Evolutionary conservation across 192 early-diverging fungal species (phyloP).

Genomic region (Oehlia diaphana): DNA sequence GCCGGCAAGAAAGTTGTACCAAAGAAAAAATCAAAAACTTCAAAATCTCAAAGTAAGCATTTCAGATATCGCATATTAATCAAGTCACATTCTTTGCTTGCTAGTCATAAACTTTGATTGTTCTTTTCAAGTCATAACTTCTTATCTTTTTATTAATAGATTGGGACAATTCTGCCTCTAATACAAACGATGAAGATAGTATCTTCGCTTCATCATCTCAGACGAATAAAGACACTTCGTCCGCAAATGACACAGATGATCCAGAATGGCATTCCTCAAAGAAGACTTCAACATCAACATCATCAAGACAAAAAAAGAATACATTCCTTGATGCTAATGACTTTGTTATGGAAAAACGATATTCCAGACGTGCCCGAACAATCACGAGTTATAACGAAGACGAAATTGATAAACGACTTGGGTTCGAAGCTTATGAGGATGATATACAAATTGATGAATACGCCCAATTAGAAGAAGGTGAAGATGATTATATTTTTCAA

Average conservation of each 20-base stretch:
- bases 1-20: not conserved
- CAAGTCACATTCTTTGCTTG: not conserved
- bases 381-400: conserved; percentile 48
- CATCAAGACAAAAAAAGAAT: conserved; percentile 29
- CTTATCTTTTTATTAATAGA: not conserved
- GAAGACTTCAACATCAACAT: not conserved
- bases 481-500: not conserved
- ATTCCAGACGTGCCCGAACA: conserved; percentile 40
- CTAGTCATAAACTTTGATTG: not conserved
- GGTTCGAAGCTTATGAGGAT: conserved; percentile 35
- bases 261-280: not conserved
- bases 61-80: not conserved
- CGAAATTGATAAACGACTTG: conserved; percentile 35
- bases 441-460: conserved; percentile 4
- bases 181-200: not conserved
- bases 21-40: conserved; percentile 9
- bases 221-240: not conserved
- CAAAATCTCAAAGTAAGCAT: not conserved
- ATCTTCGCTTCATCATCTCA: not conserved
- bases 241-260: not conserved
- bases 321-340: conserved; percentile 9
- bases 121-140: not conserved
- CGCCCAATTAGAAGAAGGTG: conserved; percentile 10
- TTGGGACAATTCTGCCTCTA: conserved; percentile 3
- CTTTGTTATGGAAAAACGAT: conserved; percentile 25